Evolutionary conservation across 2,329 filamentous ascomycete species (phyloP), one percentile per base, ranked within the genome.

Genomic region (Talaromyces rugulosus): DNA sequence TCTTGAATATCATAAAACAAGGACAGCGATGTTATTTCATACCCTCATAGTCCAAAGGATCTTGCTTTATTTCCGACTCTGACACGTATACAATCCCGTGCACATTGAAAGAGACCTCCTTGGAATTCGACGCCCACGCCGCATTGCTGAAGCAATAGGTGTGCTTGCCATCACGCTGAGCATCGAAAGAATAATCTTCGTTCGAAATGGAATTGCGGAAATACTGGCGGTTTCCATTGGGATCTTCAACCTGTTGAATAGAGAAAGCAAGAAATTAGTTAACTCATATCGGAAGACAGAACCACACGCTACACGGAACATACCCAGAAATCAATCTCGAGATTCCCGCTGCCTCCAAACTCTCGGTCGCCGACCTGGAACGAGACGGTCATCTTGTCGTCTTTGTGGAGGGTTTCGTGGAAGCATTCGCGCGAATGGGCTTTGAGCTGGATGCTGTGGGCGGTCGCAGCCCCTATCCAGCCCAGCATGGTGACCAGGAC

Each of bases 81-180:
- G 91, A 90, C 58, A 99, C 92, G 79, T 98, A 99, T 74, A 99
- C 94, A 67, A 99, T 92, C 70, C 95, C 95, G 80, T 99, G 95
- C 58, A 99, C 95, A 77, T 99, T 99, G 87, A 99, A 99, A 61
- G 92, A 96, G 59, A 99, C 94, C 78, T 99, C 95, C 81, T 99
- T 99, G 75, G 87, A 96, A 77, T 92, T 92, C 63, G 93, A 92
- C 63, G 91, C 91, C 92, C 94, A 99, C 77, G 95, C 89, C 83
- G 98, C 94, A 80, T 99, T 99, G 80, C 95, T 96, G 82, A 99
- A 99, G 87, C 95, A 99, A 87, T 99, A 99, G 62, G 86, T 82
- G 81, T 90, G 97, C 80, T 90, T 92, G 67, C 95, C 95, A 77
- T 99, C 93, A 73, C 87, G 80, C 70, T 84, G 82, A 58, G 95